Percentiles rank a stretch among this genome's conserved stretches.
phyloP scores from a whole-genome alignment of 2,329 filamentous ascomycete genomes.

The Fusarium sp. region DNA sequence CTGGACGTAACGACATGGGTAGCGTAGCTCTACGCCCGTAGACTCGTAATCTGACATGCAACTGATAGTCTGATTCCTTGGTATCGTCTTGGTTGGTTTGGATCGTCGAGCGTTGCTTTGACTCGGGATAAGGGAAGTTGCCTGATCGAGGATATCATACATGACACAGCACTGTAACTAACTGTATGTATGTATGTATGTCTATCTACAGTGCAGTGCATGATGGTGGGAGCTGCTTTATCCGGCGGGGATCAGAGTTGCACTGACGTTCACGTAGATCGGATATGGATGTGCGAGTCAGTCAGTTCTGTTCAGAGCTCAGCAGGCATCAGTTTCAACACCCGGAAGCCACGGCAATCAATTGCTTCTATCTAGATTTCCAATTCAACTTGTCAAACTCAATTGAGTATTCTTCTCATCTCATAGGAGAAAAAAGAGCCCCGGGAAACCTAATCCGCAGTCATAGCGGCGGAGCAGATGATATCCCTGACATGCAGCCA shows the following conservation, averaged over 20 bases:
- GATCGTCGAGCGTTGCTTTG: constrained; percentile 2
- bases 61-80: constrained; percentile 25
- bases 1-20: constrained; percentile 12
- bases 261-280: constrained; percentile 1
- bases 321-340: neutral
- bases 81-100: constrained; percentile 16
- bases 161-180: neutral
- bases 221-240: constrained; percentile 30
- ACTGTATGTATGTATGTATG: neutral
- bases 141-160: constrained; percentile 18
- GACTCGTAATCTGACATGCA: constrained; percentile 41
- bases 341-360: constrained; percentile 18
- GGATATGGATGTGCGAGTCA: constrained; percentile 21
- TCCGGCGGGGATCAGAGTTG: constrained; percentile 35
- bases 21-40: constrained; percentile 29
- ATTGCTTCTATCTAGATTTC: neutral
- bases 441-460: constrained; percentile 11
- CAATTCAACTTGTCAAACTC: neutral
- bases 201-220: neutral
- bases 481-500: constrained; percentile 34
- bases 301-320: neutral
- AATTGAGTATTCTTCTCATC: neutral
- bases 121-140: constrained; percentile 43
- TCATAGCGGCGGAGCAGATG: constrained; percentile 35
- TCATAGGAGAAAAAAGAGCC: neutral